Percentiles rank a stretch among this genome's conserved stretches.
phyloP scores from a whole-genome alignment of 2,329 filamentous ascomycete species.

The Talaromyces rugulosus region DNA sequence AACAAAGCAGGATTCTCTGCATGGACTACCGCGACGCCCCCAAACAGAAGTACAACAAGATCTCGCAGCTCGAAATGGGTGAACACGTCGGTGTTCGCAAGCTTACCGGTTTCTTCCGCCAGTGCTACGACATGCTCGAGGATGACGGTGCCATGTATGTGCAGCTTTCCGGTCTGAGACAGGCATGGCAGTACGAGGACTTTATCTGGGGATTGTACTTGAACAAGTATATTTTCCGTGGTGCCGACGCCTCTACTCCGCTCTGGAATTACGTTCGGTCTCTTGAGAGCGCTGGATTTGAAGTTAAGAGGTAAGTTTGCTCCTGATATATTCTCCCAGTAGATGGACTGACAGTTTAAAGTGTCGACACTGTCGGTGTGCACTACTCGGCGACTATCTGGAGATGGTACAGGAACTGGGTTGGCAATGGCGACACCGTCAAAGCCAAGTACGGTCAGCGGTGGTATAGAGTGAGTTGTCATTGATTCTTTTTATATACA shows the following conservation, averaged over 20 bases:
- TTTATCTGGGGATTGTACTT: constrained; percentile 97
- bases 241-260: constrained; percentile 90
- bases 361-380: constrained; percentile 84
- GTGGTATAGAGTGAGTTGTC: constrained; percentile 81
- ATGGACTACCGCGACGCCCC: constrained; percentile 96
- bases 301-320: constrained; percentile 63
- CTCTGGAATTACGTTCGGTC: constrained; percentile 80
- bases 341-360: neutral
- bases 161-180: constrained; percentile 88
- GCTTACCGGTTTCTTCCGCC: constrained; percentile 72
- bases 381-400: constrained; percentile 96
- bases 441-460: constrained; percentile 88
- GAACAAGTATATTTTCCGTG: constrained; percentile 99
- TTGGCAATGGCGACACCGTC: constrained; percentile 87
- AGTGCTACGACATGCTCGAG: constrained; percentile 91
- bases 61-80: constrained; percentile 96
- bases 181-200: constrained; percentile 96
- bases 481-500: constrained; percentile 1
- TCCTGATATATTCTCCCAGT: neutral
- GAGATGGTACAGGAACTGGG: constrained; percentile 99
- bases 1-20: constrained; percentile 87
- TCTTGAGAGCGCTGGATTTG: constrained; percentile 80
- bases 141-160: constrained; percentile 95
- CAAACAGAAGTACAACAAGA: constrained; percentile 76
- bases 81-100: constrained; percentile 96